Evolutionary conservation across 2,329 filamentous ascomycete species (phyloP).

Genomic region (Trichoderma guizhouense): DNA sequence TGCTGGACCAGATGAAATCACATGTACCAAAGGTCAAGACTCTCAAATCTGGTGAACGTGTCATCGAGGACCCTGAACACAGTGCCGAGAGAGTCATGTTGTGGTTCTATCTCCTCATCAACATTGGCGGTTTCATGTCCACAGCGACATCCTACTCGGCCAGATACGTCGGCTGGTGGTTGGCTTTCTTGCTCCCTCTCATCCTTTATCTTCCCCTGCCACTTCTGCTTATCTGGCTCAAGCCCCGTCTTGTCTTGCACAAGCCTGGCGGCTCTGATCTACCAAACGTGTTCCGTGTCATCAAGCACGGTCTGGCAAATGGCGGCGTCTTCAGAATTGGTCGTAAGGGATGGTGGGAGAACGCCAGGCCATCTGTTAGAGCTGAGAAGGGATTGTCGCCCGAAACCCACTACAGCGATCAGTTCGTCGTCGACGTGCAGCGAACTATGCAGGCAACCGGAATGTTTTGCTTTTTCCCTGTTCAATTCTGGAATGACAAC

Average conservation of each 20-base stretch:
- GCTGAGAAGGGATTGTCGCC: background rate
- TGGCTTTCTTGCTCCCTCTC: slow-evolving; percentile 43
- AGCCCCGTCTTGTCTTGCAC: slow-evolving; percentile 29
- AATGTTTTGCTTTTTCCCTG: slow-evolving; percentile 40
- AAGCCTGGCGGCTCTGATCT: slow-evolving; percentile 34
- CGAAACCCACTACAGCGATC: slow-evolving; percentile 45
- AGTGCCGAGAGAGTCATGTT: slow-evolving; percentile 65
- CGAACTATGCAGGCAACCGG: slow-evolving; percentile 46
- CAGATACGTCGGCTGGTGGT: slow-evolving; percentile 50
- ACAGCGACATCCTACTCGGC: slow-evolving; percentile 52
- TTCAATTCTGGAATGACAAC: slow-evolving; percentile 40
- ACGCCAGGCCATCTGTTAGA: background rate
- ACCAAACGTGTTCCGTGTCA: background rate
- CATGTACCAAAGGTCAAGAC: slow-evolving; percentile 37
- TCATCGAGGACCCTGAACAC: slow-evolving; percentile 65
- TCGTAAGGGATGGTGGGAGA: background rate
- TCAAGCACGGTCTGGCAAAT: background rate
- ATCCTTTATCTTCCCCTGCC: slow-evolving; percentile 42
- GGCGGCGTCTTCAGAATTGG: background rate
- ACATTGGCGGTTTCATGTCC: slow-evolving; percentile 51
- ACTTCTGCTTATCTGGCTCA: slow-evolving; percentile 34
- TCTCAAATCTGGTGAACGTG: slow-evolving; percentile 24
- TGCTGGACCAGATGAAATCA: slow-evolving; percentile 62
- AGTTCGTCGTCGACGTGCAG: slow-evolving; percentile 63
- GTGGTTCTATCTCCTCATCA: slow-evolving; percentile 58